A percentile compares a stretch with the other conserved stretches of the same genome.
phyloP scores from a whole-genome alignment of 805 yeast genomes.

The Kuraishia piskuri region DNA sequence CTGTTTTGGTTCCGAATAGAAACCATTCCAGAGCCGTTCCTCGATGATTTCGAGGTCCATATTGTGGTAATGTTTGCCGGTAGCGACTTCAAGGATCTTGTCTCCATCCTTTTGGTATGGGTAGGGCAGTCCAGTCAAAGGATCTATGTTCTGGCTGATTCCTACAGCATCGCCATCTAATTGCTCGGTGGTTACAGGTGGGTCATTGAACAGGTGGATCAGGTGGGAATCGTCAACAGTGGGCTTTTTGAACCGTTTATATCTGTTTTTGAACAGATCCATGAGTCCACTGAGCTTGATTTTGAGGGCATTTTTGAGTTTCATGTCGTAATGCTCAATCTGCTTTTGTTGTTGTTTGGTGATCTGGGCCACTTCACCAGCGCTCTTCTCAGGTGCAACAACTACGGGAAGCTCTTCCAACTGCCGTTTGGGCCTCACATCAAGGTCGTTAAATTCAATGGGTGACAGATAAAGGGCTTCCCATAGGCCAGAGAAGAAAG shows the following conservation, averaged over 20 bases:
- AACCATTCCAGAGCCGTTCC: slow-evolving; percentile 96
- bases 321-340: slow-evolving; percentile 61
- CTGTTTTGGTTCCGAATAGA: slow-evolving; percentile 85
- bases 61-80: slow-evolving; percentile 68
- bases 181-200: slow-evolving; percentile 14
- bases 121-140: slow-evolving; percentile 10
- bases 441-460: slow-evolving; percentile 55
- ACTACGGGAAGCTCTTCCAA: slow-evolving; percentile 28
- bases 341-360: slow-evolving; percentile 38
- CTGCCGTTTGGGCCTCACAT: slow-evolving; percentile 44
- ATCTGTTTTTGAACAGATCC: slow-evolving; percentile 82
- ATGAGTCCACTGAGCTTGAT: slow-evolving; percentile 79
- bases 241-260: slow-evolving; percentile 87
- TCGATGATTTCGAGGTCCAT: slow-evolving; percentile 94
- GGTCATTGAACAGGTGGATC: slow-evolving; percentile 56
- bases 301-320: slow-evolving; percentile 75
- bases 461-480: slow-evolving; percentile 61
- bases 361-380: slow-evolving; percentile 8
- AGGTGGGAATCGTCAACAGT: slow-evolving; percentile 70
- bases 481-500: slow-evolving; percentile 49
- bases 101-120: slow-evolving; percentile 49
- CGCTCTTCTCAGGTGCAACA: slow-evolving; percentile 4
- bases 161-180: not conserved
- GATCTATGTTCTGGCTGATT: not conserved
- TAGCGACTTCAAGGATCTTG: slow-evolving; percentile 72